Conservation (phyloP, 2,329 filamentous ascomycete genomes). For the Talaromyces atroroseus region DNA sequence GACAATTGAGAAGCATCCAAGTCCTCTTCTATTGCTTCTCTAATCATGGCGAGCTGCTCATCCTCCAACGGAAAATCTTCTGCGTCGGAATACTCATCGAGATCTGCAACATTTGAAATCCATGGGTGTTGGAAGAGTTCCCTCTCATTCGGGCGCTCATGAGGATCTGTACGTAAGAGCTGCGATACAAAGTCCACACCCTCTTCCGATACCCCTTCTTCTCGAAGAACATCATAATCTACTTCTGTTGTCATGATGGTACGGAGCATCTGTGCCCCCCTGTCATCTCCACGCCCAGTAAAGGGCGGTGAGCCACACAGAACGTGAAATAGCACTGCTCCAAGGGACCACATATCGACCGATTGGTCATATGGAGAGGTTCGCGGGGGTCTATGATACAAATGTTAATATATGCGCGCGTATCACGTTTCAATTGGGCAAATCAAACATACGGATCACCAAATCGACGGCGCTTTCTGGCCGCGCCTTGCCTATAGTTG, state of each 20-base stretch:
- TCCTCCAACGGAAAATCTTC: slow-evolving; percentile 49
- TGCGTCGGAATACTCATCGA: slow-evolving; percentile 60
- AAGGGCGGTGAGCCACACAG: slow-evolving; percentile 78
- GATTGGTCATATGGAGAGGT: slow-evolving; percentile 75
- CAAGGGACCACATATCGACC: slow-evolving; percentile 94
- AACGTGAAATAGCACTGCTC: slow-evolving; percentile 82
- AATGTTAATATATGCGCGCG: neutral
- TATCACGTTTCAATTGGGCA: neutral
- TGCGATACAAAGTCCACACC: slow-evolving; percentile 68
- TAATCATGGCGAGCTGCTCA: slow-evolving; percentile 30
- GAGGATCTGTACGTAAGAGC: slow-evolving; percentile 80
- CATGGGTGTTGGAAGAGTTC: slow-evolving; percentile 69
- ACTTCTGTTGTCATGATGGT: slow-evolving; percentile 77
- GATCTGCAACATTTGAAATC: slow-evolving; percentile 54
- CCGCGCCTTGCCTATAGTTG: slow-evolving; percentile 55
- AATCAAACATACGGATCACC: slow-evolving; percentile 39
- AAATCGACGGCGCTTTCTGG: slow-evolving; percentile 58
- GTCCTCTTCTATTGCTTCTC: slow-evolving; percentile 36
- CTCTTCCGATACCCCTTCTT: slow-evolving; percentile 54
- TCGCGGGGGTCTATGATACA: slow-evolving; percentile 37
- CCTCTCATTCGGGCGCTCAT: slow-evolving; percentile 65
- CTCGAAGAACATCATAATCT: slow-evolving; percentile 59
- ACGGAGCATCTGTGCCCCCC: slow-evolving; percentile 68
- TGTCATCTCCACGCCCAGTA: slow-evolving; percentile 67
- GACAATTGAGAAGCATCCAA: slow-evolving; percentile 59